Evolutionary conservation across 1,139 yeast species (phyloP), one percentile per base, ranked within the genome.

Genomic region (Petasospora fabianii): DNA sequence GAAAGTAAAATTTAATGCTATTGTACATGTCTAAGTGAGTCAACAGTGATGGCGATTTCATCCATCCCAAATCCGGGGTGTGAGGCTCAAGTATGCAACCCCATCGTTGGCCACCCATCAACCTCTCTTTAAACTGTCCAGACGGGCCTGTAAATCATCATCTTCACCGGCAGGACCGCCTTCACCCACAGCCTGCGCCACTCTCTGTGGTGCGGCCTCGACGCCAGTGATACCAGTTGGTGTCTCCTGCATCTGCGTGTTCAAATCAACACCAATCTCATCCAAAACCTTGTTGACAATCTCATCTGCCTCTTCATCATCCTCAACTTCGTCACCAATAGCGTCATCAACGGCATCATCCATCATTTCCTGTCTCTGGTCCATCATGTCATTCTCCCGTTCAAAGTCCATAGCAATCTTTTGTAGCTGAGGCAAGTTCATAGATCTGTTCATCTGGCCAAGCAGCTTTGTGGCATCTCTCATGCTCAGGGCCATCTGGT

Each of bases 291-390:
- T 87, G 57, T 82, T 79, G 42, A 94, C 90, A 34, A 92, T 84
- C 55, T 90, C 97, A 56, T 92, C 97, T 12, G 86, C 84, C 59
- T 92, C 97, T 52, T 86, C 96, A 50, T 83, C 88, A 51, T 80
- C 83, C 38, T 73, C 84, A 36, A 81, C 88, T 49, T 79, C 88
- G 58, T 81, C 86, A 40, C 84, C 95, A 88, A 90, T 86, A 20
- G 92, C 83, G 59, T 90, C 97, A 59, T 92, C 98, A 53, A 94
- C 83, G 12, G 96, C 95, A 58, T 92, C 98, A 60, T 92, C 98
- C 86, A 92, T 94, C 76, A 92, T 87, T 58, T 94, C 99, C 61
- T 92, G 97, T 55, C 96, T 83, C 65, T 92, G 98, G 61, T 92
- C 97, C 97, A 92, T 92, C 58, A 94, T 68, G 59, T 92, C 98